phyloP scores from a whole-genome alignment of 2,329 filamentous ascomycete species.

The Rutstroemia sp. region DNA sequence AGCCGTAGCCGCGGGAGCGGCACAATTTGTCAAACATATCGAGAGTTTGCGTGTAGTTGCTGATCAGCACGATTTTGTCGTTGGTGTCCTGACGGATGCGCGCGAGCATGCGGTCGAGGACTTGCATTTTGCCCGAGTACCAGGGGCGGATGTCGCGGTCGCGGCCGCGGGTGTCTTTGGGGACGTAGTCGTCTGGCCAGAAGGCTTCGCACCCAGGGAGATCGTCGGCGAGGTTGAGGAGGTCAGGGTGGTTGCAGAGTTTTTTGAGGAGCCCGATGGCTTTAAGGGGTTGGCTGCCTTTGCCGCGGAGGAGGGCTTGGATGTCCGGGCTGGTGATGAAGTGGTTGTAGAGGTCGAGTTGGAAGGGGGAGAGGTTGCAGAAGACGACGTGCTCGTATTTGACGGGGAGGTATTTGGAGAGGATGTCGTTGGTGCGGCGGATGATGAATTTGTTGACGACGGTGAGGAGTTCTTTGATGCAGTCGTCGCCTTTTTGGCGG shows the following conservation, averaged over 20 bases:
- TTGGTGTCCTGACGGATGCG: conserved; percentile 94
- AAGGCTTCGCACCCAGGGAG: conserved; percentile 77
- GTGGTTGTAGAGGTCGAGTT: conserved; percentile 89
- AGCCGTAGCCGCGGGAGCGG: conserved; percentile 75
- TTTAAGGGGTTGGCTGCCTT: conserved; percentile 92
- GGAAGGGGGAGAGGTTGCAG: conserved; percentile 89
- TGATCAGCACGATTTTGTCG: conserved; percentile 98
- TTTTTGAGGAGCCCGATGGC: conserved; percentile 97
- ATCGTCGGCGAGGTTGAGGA: conserved; percentile 76
- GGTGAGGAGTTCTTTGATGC: conserved; percentile 69
- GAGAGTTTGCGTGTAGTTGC: conserved; percentile 94
- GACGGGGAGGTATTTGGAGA: conserved; percentile 94
- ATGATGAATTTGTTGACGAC: conserved; percentile 99
- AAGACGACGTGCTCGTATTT: conserved; percentile 99
- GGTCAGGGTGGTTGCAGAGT: conserved; percentile 94
- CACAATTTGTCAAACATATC: conserved; percentile 92
- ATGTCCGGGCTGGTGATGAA: conserved; percentile 96
- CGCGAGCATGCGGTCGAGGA: conserved; percentile 95
- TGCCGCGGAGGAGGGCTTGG: conserved; percentile 81
- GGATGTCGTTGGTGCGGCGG: conserved; percentile 90
- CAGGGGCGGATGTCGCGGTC: conserved; percentile 89
- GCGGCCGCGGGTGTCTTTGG: conserved; percentile 77
- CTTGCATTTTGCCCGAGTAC: conserved; percentile 98
- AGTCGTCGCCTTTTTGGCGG: conserved; percentile 73
- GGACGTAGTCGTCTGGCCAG: conserved; percentile 81